phyloP scores from a whole-genome alignment of 202 grass and related monocot species.

The Dendrocalamus latiflorus region DNA sequence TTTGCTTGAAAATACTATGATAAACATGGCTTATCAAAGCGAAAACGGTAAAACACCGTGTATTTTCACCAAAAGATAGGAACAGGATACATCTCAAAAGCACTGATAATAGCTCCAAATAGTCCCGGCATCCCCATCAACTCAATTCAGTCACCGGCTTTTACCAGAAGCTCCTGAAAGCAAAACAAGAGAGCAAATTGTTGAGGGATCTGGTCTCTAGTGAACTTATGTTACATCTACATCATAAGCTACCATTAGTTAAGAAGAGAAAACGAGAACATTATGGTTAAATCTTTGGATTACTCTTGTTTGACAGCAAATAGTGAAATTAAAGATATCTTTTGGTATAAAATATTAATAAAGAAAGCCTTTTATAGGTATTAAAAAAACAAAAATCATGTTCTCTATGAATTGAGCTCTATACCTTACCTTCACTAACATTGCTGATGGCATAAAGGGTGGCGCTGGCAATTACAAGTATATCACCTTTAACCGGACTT shows the following conservation, averaged over 20 bases:
- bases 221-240: neutral
- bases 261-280: neutral
- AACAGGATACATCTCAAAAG: conserved; percentile 62
- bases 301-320: neutral
- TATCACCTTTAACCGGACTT: conserved; percentile 63
- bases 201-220: neutral
- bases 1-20: neutral
- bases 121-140: conserved; percentile 71
- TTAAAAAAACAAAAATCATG: neutral
- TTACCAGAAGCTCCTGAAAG: conserved; percentile 58
- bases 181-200: neutral
- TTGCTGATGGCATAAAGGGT: conserved; percentile 72
- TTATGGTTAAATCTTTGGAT: neutral
- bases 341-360: neutral
- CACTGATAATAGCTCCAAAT: conserved; percentile 64
- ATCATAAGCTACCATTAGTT: neutral
- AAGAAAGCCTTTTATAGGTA: neutral
- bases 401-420: neutral
- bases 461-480: conserved; percentile 49
- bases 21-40: neutral
- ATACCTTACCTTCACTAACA: conserved; percentile 64
- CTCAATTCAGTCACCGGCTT: conserved; percentile 54
- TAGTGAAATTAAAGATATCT: neutral
- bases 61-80: neutral
- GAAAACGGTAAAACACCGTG: neutral